Evolutionary conservation across 805 yeast genomes (phyloP).

Genomic region (Yarrowia bubula): DNA sequence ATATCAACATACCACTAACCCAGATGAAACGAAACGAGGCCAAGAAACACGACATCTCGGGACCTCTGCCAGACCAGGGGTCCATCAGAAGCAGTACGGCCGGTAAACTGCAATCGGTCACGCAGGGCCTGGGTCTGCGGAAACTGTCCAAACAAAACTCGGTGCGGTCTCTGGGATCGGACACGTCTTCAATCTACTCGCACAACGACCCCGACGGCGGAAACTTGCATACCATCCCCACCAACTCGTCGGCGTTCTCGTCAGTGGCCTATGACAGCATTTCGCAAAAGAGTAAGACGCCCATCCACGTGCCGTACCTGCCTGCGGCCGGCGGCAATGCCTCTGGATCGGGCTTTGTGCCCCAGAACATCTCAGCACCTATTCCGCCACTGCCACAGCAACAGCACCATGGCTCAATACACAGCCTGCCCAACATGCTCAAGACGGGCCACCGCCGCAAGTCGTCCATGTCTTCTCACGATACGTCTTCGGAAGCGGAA

Average conservation of each 20-base stretch:
- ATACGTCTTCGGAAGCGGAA: constrained; percentile 14
- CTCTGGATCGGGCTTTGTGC: constrained; percentile 30
- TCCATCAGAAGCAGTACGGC: neutral
- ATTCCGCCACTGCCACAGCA: constrained; percentile 35
- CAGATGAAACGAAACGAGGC: constrained; percentile 26
- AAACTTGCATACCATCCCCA: neutral
- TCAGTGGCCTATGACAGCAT: constrained; percentile 34
- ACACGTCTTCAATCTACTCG: constrained; percentile 12
- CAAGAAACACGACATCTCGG: constrained; percentile 17
- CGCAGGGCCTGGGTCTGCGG: constrained; percentile 22
- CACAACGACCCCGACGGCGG: constrained; percentile 16
- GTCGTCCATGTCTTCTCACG: constrained; percentile 6
- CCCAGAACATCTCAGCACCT: constrained; percentile 33
- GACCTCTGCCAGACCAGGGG: constrained; percentile 8
- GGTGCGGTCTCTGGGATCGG: constrained; percentile 17
- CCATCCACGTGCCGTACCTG: constrained; percentile 34
- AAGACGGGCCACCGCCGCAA: constrained; percentile 13
- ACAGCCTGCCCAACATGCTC: constrained; percentile 15
- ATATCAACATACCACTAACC: too few relatives aligned
- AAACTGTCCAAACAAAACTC: constrained; percentile 25
- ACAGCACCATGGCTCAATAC: constrained; percentile 21
- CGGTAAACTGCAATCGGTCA: constrained; percentile 15
- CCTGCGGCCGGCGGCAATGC: constrained; percentile 29
- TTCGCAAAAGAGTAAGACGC: constrained; percentile 30
- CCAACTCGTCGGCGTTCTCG: constrained; percentile 28